Percentiles rank a stretch among this genome's conserved stretches.
Conservation (phyloP, 148 eudicot genomes). For the Amaranthus palmeri region DNA sequence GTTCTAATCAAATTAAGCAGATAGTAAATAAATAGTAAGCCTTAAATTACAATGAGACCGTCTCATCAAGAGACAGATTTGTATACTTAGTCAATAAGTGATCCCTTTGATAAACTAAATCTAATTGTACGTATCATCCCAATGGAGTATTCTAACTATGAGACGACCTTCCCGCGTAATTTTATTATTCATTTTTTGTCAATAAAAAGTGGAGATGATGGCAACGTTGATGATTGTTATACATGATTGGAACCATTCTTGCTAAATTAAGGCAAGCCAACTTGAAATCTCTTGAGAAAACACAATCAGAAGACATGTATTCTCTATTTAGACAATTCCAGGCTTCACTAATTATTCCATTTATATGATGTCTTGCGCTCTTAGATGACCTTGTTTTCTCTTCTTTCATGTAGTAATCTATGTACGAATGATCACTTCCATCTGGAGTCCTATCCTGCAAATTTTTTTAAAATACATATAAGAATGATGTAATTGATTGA, state of each 20-base stretch:
- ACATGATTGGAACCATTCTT: slow-evolving; percentile 40
- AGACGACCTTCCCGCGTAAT: no score
- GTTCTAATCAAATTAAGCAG: no score
- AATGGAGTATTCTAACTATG: no score
- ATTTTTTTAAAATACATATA: background rate
- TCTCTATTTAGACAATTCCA: slow-evolving; percentile 36
- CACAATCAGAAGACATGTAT: slow-evolving; percentile 16
- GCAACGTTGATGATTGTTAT: slow-evolving; percentile 16
- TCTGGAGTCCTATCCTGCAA: slow-evolving; percentile 35
- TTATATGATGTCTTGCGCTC: slow-evolving; percentile 20
- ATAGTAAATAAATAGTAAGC: no score
- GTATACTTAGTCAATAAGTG: no score
- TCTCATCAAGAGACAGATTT: no score
- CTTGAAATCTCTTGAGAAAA: slow-evolving; percentile 26
- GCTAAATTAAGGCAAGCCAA: slow-evolving; percentile 27
- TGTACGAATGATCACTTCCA: slow-evolving; percentile 35
- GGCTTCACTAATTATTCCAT: slow-evolving; percentile 25
- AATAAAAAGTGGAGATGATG: slow-evolving; percentile 6
- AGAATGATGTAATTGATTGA: no score
- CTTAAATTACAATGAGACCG: no score
- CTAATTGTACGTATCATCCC: no score
- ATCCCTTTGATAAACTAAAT: no score
- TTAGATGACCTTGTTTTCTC: slow-evolving; percentile 12
- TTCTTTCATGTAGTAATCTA: slow-evolving; percentile 33
- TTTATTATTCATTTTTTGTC: no score